These are phyloP conservation scores for Suillus alpinus DNA, from an alignment of 768 basidiomycete genomes.

Conservation along the genomic window DNA sequence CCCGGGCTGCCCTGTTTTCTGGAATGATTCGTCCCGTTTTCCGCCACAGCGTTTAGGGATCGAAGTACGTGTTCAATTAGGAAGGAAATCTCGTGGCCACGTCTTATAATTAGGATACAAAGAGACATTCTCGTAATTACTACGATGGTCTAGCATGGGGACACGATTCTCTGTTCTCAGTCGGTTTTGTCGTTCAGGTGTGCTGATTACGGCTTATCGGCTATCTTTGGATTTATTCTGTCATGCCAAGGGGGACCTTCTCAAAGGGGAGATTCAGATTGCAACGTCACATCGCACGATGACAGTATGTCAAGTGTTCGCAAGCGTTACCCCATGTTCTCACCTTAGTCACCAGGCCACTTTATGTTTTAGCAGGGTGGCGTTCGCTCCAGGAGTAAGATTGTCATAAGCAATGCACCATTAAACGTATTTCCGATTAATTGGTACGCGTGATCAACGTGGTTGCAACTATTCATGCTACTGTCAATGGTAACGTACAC, in stretches of 20 bases:
- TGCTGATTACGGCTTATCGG: neutral
- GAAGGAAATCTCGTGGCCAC: neutral
- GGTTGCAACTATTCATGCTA: neutral
- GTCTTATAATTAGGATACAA: neutral
- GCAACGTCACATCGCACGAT: neutral
- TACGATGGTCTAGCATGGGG: neutral
- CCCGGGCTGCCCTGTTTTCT: neutral
- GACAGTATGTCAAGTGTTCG: neutral
- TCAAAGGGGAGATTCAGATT: neutral
- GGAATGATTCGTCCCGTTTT: conserved; percentile 3
- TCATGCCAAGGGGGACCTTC: neutral
- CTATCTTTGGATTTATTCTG: neutral
- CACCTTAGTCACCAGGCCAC: neutral
- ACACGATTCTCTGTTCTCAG: neutral
- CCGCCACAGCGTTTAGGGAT: conserved; percentile 1
- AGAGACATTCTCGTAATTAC: neutral
- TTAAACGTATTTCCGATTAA: neutral
- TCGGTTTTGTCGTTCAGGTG: neutral
- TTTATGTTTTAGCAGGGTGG: neutral
- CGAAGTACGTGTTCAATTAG: neutral
- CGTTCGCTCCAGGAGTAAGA: neutral
- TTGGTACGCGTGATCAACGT: too few species aligned
- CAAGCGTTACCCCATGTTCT: neutral
- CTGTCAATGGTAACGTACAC: neutral
- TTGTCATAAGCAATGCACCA: too few species aligned